Conservation (phyloP, 2,329 filamentous ascomycete genomes). For the Trichophaea hybrida region DNA sequence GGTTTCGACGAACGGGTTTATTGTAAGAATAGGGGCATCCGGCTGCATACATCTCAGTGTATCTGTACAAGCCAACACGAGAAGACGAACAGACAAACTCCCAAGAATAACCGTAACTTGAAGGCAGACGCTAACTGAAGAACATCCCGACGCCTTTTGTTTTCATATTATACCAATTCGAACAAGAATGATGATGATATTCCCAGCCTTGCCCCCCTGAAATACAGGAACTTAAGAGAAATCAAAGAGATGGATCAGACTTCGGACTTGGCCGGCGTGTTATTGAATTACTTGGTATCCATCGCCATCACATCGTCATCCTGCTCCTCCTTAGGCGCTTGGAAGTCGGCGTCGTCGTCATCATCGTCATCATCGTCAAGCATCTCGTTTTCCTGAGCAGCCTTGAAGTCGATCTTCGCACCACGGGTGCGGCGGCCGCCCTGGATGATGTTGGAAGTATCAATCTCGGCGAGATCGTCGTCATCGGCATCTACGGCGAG, state of each 20-base stretch:
- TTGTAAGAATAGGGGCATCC: too few relatives aligned
- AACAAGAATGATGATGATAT: too few relatives aligned
- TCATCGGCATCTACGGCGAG: slow-evolving; percentile 38
- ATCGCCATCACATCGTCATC: slow-evolving; percentile 44
- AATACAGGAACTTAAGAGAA: background rate
- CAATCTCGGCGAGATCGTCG: slow-evolving; percentile 80
- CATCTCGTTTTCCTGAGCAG: slow-evolving; percentile 52
- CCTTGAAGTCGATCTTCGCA: slow-evolving; percentile 86
- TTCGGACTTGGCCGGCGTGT: background rate
- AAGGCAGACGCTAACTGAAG: too few relatives aligned
- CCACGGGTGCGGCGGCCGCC: slow-evolving; percentile 75
- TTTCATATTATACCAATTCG: too few relatives aligned
- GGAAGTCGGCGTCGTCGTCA: slow-evolving; percentile 52
- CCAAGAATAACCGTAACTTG: too few relatives aligned
- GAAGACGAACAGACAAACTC: too few relatives aligned
- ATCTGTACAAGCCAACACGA: too few relatives aligned
- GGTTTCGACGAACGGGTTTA: too few relatives aligned
- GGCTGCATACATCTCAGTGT: too few relatives aligned
- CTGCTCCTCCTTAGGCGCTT: slow-evolving; percentile 45
- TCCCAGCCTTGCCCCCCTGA: background rate
- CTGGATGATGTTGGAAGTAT: slow-evolving; percentile 70
- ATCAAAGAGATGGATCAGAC: background rate
- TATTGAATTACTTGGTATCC: background rate
- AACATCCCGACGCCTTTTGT: too few relatives aligned
- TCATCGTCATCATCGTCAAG: slow-evolving; percentile 60